phyloP scores from a whole-genome alignment of 371 early-diverging fungal species.

The Circinella minor region DNA sequence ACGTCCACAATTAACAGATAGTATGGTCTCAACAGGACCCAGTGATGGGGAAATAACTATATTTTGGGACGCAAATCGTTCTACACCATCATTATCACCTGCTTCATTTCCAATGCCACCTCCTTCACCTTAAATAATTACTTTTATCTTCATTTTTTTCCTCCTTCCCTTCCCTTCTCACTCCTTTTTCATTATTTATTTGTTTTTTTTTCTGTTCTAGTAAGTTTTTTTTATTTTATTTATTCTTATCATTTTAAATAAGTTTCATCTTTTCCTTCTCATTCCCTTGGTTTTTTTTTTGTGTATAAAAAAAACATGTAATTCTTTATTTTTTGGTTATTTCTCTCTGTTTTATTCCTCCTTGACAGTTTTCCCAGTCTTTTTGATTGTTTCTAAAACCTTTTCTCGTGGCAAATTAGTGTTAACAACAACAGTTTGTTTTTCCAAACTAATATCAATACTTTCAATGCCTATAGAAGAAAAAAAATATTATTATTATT shows the following conservation, averaged over 20 bases:
- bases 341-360: conserved; percentile 17
- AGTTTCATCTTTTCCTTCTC: not conserved
- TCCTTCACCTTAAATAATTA: not conserved
- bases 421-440: conserved; percentile 70
- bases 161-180: too few relatives aligned
- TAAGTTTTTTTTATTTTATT: not conserved
- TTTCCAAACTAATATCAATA: conserved; percentile 72
- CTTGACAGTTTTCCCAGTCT: conserved; percentile 66
- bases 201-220: not conserved
- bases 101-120: not conserved
- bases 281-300: not conserved
- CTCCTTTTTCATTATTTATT: too few relatives aligned
- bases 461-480: conserved; percentile 49
- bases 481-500: not conserved
- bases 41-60: conserved; percentile 60
- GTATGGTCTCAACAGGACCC: conserved; percentile 35
- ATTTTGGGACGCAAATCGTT: conserved; percentile 42
- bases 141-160: not conserved
- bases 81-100: not conserved
- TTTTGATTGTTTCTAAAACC: conserved; percentile 73
- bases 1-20: conserved; percentile 32
- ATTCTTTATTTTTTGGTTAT: not conserved
- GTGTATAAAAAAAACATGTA: not conserved
- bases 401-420: conserved; percentile 54
- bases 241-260: not conserved